Base-by-base conservation (phyloP, 1,284 basidiomycete genomes). In the Austroboletus niveus region DNA sequence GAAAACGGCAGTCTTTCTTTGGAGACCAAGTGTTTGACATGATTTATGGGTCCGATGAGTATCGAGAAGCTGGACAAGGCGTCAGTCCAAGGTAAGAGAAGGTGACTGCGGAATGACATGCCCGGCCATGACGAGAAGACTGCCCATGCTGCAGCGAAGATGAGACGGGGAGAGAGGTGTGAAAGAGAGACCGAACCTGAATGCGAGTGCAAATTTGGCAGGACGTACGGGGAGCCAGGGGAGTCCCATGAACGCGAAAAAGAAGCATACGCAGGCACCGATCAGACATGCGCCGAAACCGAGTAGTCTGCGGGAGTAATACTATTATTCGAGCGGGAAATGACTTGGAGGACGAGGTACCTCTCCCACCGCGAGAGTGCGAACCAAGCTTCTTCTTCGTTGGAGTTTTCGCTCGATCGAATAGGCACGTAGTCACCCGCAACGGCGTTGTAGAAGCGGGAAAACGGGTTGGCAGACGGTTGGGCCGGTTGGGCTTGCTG, bases 361-460 rank as follows among this genome's bases (percentile, higher is more conserved):
- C 87, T 79, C 68, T 94, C 92, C 92, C 92, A 94, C 70, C 91
- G 78, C 41, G 89, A 92, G 47, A 98, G 72, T 32, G 94, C 93
- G 72, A 96, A 93, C 77, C 89, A 98, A 3, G 96, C 96, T 67
- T 98, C 94, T 63, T 99, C 96, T 70, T 99, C 96, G 66, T 94
- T 94, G 34, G 89, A 87, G 39, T 84, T 77, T 57, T 94, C 92
- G 57, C 70, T 83, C 5, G 89, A 92, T 24, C 94, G 79, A 52
- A 98, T 74, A 1, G 97, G 96, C 42, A 98, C 87, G 64, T 98
- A 98, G 65, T 87, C 79, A 46, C 88, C 83, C 10, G 85, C 82
- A 50, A 87, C 72, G 32, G 85, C 77, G 59, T 87, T 91, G 71
- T 90, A 89, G 69, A 89, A 89, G 17, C 88, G 75, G 22, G 87